Conservation (phyloP, 164 flowering plant species). For the Magnolia kwangsiensis region DNA sequence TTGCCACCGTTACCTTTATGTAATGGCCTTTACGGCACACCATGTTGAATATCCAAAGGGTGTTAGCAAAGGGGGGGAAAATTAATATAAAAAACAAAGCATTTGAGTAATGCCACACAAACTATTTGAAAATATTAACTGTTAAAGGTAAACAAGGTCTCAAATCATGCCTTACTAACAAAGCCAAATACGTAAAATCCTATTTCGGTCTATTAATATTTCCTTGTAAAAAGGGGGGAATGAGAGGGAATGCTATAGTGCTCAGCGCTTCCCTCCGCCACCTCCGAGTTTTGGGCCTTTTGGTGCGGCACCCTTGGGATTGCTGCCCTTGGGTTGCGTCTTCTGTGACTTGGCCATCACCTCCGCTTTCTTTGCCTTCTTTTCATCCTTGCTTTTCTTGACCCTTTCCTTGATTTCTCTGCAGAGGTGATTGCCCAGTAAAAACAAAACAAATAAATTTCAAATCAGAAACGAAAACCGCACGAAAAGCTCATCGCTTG, state of each 20-base stretch:
- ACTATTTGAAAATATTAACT: neutral
- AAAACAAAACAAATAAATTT: neutral
- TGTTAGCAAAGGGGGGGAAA: too few species aligned
- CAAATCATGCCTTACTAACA: neutral
- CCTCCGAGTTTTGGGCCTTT: slow-evolving; percentile 50
- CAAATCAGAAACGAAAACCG: neutral
- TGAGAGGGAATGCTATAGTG: slow-evolving; percentile 4
- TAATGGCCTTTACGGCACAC: too few species aligned
- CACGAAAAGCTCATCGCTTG: neutral
- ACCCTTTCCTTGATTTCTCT: slow-evolving; percentile 51
- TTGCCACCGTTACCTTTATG: too few species aligned
- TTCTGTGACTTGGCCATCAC: slow-evolving; percentile 35
- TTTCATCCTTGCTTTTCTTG: slow-evolving; percentile 51
- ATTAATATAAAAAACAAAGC: neutral
- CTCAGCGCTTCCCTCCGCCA: slow-evolving; percentile 50
- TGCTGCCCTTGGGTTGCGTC: slow-evolving; percentile 29
- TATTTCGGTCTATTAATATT: neutral
- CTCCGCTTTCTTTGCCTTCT: slow-evolving; percentile 55
- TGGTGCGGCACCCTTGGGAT: slow-evolving; percentile 34
- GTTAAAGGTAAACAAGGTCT: too few species aligned
- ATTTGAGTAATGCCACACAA: neutral
- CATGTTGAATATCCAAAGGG: too few species aligned
- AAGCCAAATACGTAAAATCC: neutral
- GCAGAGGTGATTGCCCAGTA: neutral
- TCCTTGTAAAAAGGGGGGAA: neutral